phyloP scores from a whole-genome alignment of 352 stramenopile species.

The Globisporangium rhizosaccharum region DNA sequence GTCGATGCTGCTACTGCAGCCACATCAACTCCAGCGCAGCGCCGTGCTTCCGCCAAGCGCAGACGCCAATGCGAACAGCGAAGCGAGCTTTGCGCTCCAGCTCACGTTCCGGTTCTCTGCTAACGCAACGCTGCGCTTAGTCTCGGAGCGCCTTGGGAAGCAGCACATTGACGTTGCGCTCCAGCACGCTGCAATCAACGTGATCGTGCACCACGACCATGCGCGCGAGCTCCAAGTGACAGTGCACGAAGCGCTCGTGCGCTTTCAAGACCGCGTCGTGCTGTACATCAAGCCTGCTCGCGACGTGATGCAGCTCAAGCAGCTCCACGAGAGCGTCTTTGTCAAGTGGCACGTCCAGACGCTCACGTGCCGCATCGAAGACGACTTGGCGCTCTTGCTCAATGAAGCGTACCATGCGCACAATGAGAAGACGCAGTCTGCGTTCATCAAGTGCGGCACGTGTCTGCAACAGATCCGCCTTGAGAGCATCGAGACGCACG shows the following conservation, averaged over 20 bases:
- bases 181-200: constrained; percentile 38
- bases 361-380: constrained; percentile 34
- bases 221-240: constrained; percentile 46
- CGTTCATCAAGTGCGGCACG: constrained; percentile 50
- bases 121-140: constrained; percentile 35
- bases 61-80: constrained; percentile 5
- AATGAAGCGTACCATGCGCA: constrained; percentile 48
- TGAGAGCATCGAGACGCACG: constrained; percentile 47
- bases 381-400: constrained; percentile 38
- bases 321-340: constrained; percentile 27
- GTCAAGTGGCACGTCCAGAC: constrained; percentile 52
- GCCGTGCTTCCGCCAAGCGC: background rate
- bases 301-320: constrained; percentile 44
- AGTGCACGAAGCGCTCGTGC: constrained; percentile 34
- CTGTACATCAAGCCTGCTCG: constrained; percentile 49
- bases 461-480: constrained; percentile 55
- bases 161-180: constrained; percentile 30
- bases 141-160: constrained; percentile 27
- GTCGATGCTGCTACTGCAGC: constrained; percentile 1
- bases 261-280: constrained; percentile 41
- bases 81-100: constrained; percentile 43
- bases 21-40: constrained; percentile 6
- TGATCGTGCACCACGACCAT: constrained; percentile 40
- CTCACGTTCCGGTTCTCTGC: constrained; percentile 45
- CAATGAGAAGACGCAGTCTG: constrained; percentile 46